Conservation (phyloP, 108 stramenopile genomes). For the Discostella pseudostelligera region DNA sequence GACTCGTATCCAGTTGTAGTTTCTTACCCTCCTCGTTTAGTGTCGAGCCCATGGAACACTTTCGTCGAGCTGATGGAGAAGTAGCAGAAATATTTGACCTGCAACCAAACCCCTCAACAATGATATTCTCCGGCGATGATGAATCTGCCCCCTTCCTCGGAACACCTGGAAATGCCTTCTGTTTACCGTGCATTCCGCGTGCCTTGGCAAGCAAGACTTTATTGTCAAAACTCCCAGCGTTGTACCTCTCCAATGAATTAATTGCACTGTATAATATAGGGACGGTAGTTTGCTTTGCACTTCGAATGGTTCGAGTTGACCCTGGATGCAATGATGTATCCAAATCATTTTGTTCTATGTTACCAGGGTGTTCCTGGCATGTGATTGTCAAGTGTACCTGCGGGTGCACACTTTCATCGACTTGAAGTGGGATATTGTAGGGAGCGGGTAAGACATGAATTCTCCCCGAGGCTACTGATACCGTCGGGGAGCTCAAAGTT, state of each 20-base stretch:
- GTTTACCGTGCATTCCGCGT: constrained; percentile 14
- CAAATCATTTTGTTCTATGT: background rate
- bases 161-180: constrained; percentile 41
- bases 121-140: constrained; percentile 7
- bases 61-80: constrained; percentile 3
- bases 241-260: constrained; percentile 63
- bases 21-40: background rate
- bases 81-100: constrained; percentile 23
- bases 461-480: constrained; percentile 4
- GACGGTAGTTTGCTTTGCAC: constrained; percentile 17
- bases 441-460: background rate
- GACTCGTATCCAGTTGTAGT: background rate
- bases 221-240: constrained; percentile 46
- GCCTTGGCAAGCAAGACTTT: constrained; percentile 30
- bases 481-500: constrained; percentile 6
- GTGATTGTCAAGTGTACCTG: background rate
- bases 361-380: background rate
- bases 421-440: background rate
- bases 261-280: constrained; percentile 72
- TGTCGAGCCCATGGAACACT: background rate
- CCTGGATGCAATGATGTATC: background rate
- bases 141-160: constrained; percentile 25
- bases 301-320: constrained; percentile 3
- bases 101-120: background rate
- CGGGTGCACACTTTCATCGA: too few relatives aligned